phyloP scores from a whole-genome alignment of 2,329 filamentous ascomycete species.

The Aspergillus udagawae region DNA sequence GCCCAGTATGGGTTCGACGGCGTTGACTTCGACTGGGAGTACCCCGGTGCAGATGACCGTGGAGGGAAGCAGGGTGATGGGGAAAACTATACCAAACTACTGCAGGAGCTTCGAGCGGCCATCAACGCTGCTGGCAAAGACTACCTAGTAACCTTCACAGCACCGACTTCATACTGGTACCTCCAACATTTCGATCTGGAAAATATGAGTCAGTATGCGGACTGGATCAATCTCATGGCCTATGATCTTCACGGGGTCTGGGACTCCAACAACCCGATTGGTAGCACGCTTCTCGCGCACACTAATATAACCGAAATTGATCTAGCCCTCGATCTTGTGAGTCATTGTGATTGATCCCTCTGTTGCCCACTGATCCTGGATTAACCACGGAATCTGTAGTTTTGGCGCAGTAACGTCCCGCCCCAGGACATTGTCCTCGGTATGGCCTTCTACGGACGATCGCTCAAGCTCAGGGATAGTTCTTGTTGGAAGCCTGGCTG shows the following conservation, averaged over 20 bases:
- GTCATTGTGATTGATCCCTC: no score
- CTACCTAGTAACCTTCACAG: no score
- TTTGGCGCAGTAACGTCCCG: constrained; percentile 45
- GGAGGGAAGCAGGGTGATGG: no score
- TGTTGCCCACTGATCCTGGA: no score
- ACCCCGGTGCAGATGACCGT: no score
- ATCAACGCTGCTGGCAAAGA: no score
- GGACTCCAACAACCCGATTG: constrained; percentile 15
- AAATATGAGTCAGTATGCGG: constrained; percentile 5
- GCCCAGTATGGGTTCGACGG: no score
- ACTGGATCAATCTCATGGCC: constrained; percentile 21
- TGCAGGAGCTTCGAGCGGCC: no score
- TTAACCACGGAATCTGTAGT: not conserved
- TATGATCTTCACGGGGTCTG: constrained; percentile 23
- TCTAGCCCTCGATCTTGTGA: constrained; percentile 33
- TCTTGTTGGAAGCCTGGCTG: constrained; percentile 8
- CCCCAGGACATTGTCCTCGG: constrained; percentile 44
- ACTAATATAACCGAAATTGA: constrained; percentile 29
- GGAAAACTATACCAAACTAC: no score
- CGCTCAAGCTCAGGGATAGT: constrained; percentile 7
- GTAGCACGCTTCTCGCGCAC: constrained; percentile 13
- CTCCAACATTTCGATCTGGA: constrained; percentile 28
- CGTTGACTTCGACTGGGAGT: no score
- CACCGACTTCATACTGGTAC: constrained; percentile 8
- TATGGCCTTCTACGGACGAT: constrained; percentile 44